Evolutionary conservation across 2,329 filamentous ascomycete genomes (phyloP), one percentile per base, ranked within the genome.

Genomic region (Incumbomyces delicatus): DNA sequence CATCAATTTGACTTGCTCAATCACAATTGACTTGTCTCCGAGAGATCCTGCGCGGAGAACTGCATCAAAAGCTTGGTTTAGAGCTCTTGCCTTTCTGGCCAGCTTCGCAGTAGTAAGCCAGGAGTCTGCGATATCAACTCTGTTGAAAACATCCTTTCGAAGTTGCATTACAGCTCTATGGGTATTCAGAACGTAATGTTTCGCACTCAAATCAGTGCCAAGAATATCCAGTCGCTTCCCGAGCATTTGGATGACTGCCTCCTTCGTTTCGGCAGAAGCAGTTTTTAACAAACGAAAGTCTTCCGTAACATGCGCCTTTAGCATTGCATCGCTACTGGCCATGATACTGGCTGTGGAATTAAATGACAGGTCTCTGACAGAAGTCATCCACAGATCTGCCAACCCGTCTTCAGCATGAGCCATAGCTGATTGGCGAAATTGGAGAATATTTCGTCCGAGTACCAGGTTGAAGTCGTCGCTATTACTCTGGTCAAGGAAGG

Each of bases 1-100:
- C 6, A 96, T 70, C 27, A 98, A 73, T 50, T 89, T 82, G 1
- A 92, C 88, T 62, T 98, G 90, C 62, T 98, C 94, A 50, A 98
- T 92, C 8, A 87, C 90, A 10, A 90, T 87, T 2, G 86, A 87
- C 49, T 85, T 81, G 55, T 95, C 87, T 16, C 87, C 86, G 10
- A 95, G 76, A 50, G 83, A 78, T 17, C 85, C 83, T 10, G 94
- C 92, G 65, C 92, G 87, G 2, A 96, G 74, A 18, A 96, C 87
- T 12, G 90, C 88, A 61, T 94, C 92, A 68, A 95, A 95, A 1
- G 92, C 94, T 56, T 90, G 88, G 46, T 87, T 83, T 45, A 82
- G 82, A 13, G 85, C 84, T 51, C 85, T 85, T 6, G 84, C 78
- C 66, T 96, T 95, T 48, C 92, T 78, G 14, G 90, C 88, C 27